These are phyloP conservation scores for Xylariaceae sp. DNA, from an alignment of 2,329 filamentous ascomycete genomes.

Conservation along the genomic window DNA sequence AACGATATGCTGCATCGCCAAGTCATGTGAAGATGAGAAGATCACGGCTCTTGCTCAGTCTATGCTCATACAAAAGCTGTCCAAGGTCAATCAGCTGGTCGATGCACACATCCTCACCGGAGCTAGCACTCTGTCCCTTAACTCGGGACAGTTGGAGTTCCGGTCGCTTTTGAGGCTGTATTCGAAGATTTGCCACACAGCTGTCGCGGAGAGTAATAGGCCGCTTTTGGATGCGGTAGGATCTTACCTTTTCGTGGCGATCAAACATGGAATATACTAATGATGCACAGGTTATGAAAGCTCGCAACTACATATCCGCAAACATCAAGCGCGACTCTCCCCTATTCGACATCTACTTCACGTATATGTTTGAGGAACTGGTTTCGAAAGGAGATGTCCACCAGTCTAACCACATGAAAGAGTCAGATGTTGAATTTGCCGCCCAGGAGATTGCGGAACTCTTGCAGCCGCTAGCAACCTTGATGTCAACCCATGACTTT, in stretches of 20 bases:
- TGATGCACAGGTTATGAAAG: constrained; percentile 57
- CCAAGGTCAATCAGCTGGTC: constrained; percentile 72
- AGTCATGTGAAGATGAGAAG: constrained; percentile 76
- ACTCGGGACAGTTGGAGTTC: constrained; percentile 76
- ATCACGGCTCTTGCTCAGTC: constrained; percentile 90
- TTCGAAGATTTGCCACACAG: constrained; percentile 66
- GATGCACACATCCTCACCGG: constrained; percentile 84
- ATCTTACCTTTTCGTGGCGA: constrained; percentile 12
- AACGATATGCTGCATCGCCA: constrained; percentile 86
- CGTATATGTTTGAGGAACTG: constrained; percentile 77
- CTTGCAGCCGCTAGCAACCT: constrained; percentile 76
- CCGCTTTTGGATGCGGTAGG: constrained; percentile 66
- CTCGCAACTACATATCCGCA: constrained; percentile 71
- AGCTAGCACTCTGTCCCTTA: constrained; percentile 69
- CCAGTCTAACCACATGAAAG: constrained; percentile 65
- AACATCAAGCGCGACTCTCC: constrained; percentile 64
- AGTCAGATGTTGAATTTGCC: constrained; percentile 75
- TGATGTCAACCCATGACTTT: constrained; percentile 65
- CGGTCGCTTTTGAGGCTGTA: constrained; percentile 81
- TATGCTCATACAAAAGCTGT: constrained; percentile 93
- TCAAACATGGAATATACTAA: constrained; percentile 11
- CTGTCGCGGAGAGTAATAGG: constrained; percentile 62
- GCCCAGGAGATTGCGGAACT: constrained; percentile 84
- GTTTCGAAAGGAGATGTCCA: constrained; percentile 86
- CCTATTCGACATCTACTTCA: constrained; percentile 76